phyloP scores from a whole-genome alignment of 331 rosid species.

The Pyrus hybrid region DNA sequence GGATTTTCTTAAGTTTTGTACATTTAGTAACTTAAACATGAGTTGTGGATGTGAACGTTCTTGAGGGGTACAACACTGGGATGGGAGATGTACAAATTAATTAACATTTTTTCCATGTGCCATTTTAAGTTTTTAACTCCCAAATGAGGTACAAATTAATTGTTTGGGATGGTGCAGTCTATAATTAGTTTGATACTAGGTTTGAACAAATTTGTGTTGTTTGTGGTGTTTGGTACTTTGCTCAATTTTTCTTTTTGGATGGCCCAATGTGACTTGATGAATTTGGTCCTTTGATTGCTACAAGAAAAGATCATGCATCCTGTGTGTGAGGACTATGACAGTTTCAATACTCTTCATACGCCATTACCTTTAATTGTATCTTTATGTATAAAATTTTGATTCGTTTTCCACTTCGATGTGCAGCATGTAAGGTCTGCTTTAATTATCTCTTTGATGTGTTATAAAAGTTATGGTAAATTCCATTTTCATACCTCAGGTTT shows the following conservation, averaged over 20 bases:
- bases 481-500: no score
- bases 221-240: neutral
- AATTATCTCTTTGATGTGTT: neutral
- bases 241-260: neutral
- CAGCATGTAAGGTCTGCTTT: neutral
- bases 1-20: neutral
- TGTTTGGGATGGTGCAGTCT: no score
- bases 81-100: slow-evolving; percentile 23
- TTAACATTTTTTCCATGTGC: neutral
- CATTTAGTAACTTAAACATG: slow-evolving; percentile 1
- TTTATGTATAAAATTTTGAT: neutral
- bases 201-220: neutral
- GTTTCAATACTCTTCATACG: neutral
- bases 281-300: neutral
- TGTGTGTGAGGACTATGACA: neutral
- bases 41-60: slow-evolving; percentile 33
- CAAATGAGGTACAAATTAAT: no score
- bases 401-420: neutral
- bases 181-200: neutral
- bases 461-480: no score
- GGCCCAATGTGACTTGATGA: neutral
- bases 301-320: neutral
- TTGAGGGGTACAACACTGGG: slow-evolving; percentile 14
- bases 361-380: neutral
- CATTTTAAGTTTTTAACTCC: neutral